phyloP scores from a whole-genome alignment of 192 early-diverging fungal genomes.

The Lunasporangiospora selenospora region DNA sequence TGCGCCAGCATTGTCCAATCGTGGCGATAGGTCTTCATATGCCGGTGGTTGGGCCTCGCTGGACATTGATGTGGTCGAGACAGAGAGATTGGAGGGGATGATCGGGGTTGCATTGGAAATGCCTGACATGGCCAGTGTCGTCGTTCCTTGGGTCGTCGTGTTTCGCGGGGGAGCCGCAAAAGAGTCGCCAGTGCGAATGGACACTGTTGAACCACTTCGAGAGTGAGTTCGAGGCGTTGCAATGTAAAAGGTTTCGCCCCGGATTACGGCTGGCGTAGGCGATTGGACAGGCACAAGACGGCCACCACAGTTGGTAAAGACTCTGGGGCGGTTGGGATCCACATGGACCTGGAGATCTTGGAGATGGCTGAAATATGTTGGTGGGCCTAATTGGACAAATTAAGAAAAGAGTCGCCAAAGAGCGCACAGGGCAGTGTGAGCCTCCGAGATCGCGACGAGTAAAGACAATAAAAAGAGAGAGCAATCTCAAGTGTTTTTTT shows the following conservation, averaged over 20 bases:
- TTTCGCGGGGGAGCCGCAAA: too few relatives aligned
- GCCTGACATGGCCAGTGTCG: too few relatives aligned
- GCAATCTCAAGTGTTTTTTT: background rate
- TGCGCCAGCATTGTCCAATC: background rate
- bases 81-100: too few relatives aligned
- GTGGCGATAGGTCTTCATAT: slow-evolving; percentile 23
- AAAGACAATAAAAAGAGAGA: too few relatives aligned
- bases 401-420: background rate
- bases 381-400: slow-evolving; percentile 1
- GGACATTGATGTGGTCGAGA: too few relatives aligned
- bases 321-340: background rate
- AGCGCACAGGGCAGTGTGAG: background rate
- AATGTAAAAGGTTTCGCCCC: slow-evolving; percentile 24
- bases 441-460: too few relatives aligned
- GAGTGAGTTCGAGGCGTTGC: slow-evolving; percentile 16
- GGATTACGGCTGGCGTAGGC: slow-evolving; percentile 17
- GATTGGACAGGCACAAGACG: background rate
- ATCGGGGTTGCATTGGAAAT: too few relatives aligned
- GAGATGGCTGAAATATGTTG: slow-evolving; percentile 14
- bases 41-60: slow-evolving; percentile 14
- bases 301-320: background rate
- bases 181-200: too few relatives aligned
- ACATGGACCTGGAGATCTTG: slow-evolving; percentile 7
- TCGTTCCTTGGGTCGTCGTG: too few relatives aligned
- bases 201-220: background rate